Evolutionary conservation across 148 eudicot species (phyloP).

Genomic region (Vaccinium vitisidaea): DNA sequence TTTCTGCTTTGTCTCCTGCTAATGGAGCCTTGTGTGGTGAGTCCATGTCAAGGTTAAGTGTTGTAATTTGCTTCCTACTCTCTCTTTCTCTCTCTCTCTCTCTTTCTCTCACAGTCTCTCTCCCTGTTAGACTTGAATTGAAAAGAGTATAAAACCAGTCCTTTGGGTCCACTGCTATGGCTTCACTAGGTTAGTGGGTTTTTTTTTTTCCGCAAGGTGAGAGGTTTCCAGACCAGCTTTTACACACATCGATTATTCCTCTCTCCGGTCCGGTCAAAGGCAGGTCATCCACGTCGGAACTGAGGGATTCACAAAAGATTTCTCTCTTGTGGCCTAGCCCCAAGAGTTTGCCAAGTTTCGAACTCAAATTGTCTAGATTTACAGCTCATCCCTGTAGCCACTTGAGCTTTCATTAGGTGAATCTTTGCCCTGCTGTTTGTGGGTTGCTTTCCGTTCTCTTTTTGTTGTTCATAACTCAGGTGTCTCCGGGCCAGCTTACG

Average conservation of each 20-base stretch:
- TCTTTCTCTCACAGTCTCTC: too few relatives aligned
- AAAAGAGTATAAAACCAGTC: background rate
- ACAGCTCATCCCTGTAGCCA: too few relatives aligned
- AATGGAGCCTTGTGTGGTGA: background rate
- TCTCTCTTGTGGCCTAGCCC: too few relatives aligned
- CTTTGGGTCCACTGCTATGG: background rate
- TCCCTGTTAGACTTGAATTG: too few relatives aligned
- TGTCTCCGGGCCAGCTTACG: too few relatives aligned
- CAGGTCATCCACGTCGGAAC: too few relatives aligned
- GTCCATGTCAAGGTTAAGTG: conserved; percentile 9
- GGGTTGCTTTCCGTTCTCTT: background rate
- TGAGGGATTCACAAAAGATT: too few relatives aligned
- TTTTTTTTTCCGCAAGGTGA: background rate
- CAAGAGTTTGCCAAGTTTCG: too few relatives aligned
- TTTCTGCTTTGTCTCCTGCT: background rate
- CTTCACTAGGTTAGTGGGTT: background rate
- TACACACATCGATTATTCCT: too few relatives aligned
- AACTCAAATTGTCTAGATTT: too few relatives aligned
- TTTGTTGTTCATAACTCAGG: background rate
- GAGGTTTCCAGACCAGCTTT: too few relatives aligned
- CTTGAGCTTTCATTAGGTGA: background rate
- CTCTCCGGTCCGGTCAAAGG: too few relatives aligned
- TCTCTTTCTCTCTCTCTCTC: background rate
- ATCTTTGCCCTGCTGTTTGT: background rate
- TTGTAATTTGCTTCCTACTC: background rate